Evolutionary conservation across 192 early-diverging fungal species (phyloP).

Genomic region (Dispira simplex): DNA sequence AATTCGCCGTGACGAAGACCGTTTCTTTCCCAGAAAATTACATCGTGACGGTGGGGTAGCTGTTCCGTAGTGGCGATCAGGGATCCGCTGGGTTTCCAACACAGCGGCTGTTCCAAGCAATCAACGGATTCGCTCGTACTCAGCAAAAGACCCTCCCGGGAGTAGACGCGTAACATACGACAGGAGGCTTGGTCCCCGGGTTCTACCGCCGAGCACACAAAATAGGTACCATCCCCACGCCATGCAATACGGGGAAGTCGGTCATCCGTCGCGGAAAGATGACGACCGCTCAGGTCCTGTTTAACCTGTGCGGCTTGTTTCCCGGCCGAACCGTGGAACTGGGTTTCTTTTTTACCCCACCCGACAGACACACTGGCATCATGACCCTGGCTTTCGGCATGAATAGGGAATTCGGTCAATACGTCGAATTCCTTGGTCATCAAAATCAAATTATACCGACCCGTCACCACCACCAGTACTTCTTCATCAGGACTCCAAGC

Average conservation of each 20-base stretch:
- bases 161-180: constrained; percentile 46
- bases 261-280: constrained; percentile 52
- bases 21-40: constrained; percentile 91
- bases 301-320: constrained; percentile 51
- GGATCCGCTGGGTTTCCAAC: constrained; percentile 78
- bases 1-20: constrained; percentile 92
- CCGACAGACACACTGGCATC: constrained; percentile 68
- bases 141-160: constrained; percentile 74
- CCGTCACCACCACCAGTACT: constrained; percentile 63
- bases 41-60: constrained; percentile 61
- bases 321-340: constrained; percentile 86
- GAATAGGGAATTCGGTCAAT: constrained; percentile 62
- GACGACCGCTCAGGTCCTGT: constrained; percentile 20
- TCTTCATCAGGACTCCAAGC: constrained; percentile 86
- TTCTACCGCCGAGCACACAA: constrained; percentile 59
- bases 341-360: constrained; percentile 95
- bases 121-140: constrained; percentile 65
- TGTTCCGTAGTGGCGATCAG: constrained; percentile 68
- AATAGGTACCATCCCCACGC: constrained; percentile 79
- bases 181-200: constrained; percentile 19
- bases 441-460: constrained; percentile 27
- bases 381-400: constrained; percentile 50
- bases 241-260: constrained; percentile 57
- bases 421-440: constrained; percentile 95
- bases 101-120: constrained; percentile 55